Conservation (phyloP, 441 rosid species). For the Gossypium trilobum region DNA sequence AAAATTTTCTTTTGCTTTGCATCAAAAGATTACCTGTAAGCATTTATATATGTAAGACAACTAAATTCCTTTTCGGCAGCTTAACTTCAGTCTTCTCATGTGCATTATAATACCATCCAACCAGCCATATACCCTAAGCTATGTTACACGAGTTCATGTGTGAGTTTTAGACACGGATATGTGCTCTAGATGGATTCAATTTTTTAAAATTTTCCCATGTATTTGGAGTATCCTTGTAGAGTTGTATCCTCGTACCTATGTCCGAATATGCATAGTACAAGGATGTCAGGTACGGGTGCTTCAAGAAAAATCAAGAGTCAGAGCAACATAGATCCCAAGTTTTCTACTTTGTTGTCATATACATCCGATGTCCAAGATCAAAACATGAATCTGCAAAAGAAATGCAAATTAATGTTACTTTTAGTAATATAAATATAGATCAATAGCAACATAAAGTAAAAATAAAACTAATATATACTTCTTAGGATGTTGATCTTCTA, state of each 20-base stretch:
- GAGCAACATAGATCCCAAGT: neutral
- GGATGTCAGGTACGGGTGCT: too few species aligned
- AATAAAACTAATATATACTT: neutral
- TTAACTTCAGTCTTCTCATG: neutral
- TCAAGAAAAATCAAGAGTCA: too few species aligned
- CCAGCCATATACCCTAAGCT: neutral
- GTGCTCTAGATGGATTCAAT: too few species aligned
- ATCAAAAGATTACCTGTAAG: neutral
- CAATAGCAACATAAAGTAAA: neutral
- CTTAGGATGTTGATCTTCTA: neutral
- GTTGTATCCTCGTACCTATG: too few species aligned
- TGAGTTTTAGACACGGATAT: too few species aligned
- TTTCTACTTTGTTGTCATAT: neutral
- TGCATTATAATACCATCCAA: neutral
- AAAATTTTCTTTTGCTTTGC: neutral
- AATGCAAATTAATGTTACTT: neutral
- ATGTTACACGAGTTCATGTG: neutral
- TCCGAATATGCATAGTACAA: too few species aligned
- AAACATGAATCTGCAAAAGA: slow-evolving; percentile 1
- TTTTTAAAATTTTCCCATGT: too few species aligned
- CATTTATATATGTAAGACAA: neutral
- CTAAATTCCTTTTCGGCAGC: neutral
- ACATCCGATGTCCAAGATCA: neutral
- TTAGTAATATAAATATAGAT: neutral
- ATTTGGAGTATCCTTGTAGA: too few species aligned